Evolutionary conservation across 2,329 filamentous ascomycete genomes (phyloP).

Genomic region (Biscogniauxia mediterranea): DNA sequence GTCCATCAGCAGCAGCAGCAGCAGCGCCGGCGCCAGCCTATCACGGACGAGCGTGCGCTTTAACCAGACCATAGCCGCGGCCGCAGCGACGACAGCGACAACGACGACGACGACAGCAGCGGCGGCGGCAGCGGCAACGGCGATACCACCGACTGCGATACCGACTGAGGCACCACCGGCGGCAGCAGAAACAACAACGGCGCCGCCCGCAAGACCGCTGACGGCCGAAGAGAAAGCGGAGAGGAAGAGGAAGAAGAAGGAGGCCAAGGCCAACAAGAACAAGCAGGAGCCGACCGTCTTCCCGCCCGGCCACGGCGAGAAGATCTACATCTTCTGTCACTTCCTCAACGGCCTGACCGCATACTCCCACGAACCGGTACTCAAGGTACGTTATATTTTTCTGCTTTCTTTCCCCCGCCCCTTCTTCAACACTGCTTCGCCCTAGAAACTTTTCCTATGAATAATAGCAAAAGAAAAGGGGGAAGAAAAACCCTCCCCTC

Average conservation of each 20-base stretch:
- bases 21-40: slow-evolving; percentile 24
- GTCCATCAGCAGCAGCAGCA: slow-evolving; percentile 10
- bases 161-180: no score
- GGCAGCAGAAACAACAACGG: no score
- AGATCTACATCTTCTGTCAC: slow-evolving; percentile 56
- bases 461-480: no score
- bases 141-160: no score
- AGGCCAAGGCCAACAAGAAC: slow-evolving; percentile 20
- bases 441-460: no score
- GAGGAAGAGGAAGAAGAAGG: slow-evolving; percentile 8
- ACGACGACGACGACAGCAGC: no score
- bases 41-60: slow-evolving; percentile 43
- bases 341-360: slow-evolving; percentile 50
- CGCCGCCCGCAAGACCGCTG: no score
- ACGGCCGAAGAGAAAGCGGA: slow-evolving; percentile 1
- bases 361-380: slow-evolving; percentile 47
- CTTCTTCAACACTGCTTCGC: no score
- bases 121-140: no score
- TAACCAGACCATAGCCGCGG: slow-evolving; percentile 23
- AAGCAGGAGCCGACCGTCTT: slow-evolving; percentile 16
- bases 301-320: slow-evolving; percentile 49
- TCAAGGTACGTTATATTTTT: slow-evolving; percentile 43
- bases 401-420: background rate
- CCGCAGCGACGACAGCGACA: no score
- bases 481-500: no score